Evolutionary conservation across 768 basidiomycete genomes (phyloP), one percentile per base, ranked within the genome.

Genomic region (Collybia nuda): DNA sequence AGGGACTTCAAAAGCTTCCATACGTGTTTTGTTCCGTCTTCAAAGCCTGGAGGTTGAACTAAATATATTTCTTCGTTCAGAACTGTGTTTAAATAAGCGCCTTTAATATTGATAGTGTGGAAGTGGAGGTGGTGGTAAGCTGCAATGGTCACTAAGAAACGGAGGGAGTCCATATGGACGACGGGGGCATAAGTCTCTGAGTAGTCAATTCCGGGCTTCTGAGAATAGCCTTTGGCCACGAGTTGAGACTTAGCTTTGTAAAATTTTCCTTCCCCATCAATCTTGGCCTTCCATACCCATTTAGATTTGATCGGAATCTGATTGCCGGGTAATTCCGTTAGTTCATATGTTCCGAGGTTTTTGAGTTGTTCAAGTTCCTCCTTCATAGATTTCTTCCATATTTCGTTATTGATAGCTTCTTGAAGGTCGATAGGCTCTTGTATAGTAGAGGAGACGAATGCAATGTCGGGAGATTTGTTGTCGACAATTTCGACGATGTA

Each of bases 41-140:
- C 26, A 35, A 65, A 74, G 0, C 69, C 65, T 2, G 60, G 55
- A 0, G 73, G 73, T 55, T 75, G 72, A 4, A 40, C 2, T 68
- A 77, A 73, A 37, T 68, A 76, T 2, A 77, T 72, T 9, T 60
- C 55, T 32, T 75, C 63, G 1, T 62, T 47, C 0, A 71, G 38
- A 35, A 53, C 26, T 0, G 66, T 62, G 51, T 72, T 60, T 17
- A 71, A 53, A 52, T 67, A 73, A 8, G 36, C 36, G 17, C 35
- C 23, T 15, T 44, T 38, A 67, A 63, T 23, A 54, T 82, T 73
- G 7, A 78, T 58, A 41, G 60, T 66, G 17, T 73, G 56, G 5
- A 80, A 40, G 5, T 76, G 60, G 52, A 69, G 69, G 22, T 66
- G 53, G 6, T 67, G 40, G 0, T 47, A 5, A 0, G 74, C 72